Base-by-base conservation (phyloP, 2,329 filamentous ascomycete genomes). In the Ceratocystis eucalypticola region DNA sequence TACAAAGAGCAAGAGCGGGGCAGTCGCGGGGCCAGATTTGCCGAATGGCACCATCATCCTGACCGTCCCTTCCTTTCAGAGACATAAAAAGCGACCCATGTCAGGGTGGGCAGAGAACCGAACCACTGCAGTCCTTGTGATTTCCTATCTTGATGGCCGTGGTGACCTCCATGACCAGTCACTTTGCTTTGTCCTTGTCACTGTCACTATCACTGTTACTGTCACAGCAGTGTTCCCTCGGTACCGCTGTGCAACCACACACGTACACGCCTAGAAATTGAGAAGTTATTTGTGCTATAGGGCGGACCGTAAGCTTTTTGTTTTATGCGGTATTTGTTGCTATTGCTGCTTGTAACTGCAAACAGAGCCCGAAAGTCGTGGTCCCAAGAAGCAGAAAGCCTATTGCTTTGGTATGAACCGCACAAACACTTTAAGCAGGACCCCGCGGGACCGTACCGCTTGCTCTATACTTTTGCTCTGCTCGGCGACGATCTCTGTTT, bases 131-230 rank as follows among this genome's bases (percentile, higher is more conserved):
- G n/a, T 8, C 28, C 12, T 41, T n/a, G 5, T 33, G 3, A 28
- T 59, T 17, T 59, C 28, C 25, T 59, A 0, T 15, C 3, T 15
- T 55, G 12, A 28, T 28, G 17, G 8, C 28, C 28, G 8, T 37
- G 15, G n/a, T 25, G 22, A 17, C 28, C 37, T 46, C 25, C 17
- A 25, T 30, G n/a, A 28, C 55, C 55, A 59, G 28, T 37, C 15
- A 37, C 55, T 55, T 15, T 15, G 8, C 22, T 10, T 33, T 55
- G 12, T 15, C 50, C 22, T 10, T 33, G 28, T 25, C 28, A 55
- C 25, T 55, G 55, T 37, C 55, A 59, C 17, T n/a, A 25, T 59
- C 55, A 59, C 55, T 33, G 55, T 59, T 30, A 59, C 55, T 59
- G 28, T 20, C 55, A 37, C 55, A 59, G 17, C 55, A 59, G 55